Evolutionary conservation across 2,329 filamentous ascomycete species (phyloP), one percentile per base, ranked within the genome.

Genomic region (Clarireedia sp.): DNA sequence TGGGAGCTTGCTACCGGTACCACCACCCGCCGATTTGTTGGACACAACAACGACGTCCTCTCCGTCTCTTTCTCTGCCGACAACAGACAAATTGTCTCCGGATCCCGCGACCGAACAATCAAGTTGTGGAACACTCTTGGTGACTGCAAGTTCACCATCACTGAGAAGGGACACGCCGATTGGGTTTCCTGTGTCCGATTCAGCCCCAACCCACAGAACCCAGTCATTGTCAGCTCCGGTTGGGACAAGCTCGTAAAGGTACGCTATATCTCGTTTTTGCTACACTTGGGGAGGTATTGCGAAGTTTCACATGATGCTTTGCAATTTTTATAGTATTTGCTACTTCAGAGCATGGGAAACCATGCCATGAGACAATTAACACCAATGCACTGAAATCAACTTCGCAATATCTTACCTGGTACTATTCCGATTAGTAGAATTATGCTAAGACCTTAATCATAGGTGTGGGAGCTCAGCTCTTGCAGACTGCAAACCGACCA

Each of bases 241-340:
- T 99, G 94, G 94, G 94, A 99, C 83, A 99, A 97, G 86, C 87
- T 97, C 69, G 94, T 99, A 75, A 99, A 99, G 94, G 94, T 99
- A 81, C 71, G 91, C 83, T 51, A 57, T 54, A 54, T 53, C 56
- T 59, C 50, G 54, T 60, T 53, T 64, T 45, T 56, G 55, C 24
- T 56, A 12, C 55, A 61, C 60, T 54, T 55, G 43, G 56, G 59
- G 57, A 57, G 59, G 56, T 60, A 26, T 58, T 64, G 58, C 61
- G 64, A 60, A 57, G 64, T 73, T 78, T 78, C 83, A 45, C 74
- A 94, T 90, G 92, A 97, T 97, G 92, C 82, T 87, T 83, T 87
- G 82, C 85, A 87, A 83, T 75, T 76, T 75, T 73, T 79, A 90
- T 17, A 90, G 91, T 97, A 97, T 97, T 97, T 97, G 94, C 94